Base-by-base conservation (phyloP, 2,329 filamentous ascomycete genomes). In the Chrysosporium queenslandicum region DNA sequence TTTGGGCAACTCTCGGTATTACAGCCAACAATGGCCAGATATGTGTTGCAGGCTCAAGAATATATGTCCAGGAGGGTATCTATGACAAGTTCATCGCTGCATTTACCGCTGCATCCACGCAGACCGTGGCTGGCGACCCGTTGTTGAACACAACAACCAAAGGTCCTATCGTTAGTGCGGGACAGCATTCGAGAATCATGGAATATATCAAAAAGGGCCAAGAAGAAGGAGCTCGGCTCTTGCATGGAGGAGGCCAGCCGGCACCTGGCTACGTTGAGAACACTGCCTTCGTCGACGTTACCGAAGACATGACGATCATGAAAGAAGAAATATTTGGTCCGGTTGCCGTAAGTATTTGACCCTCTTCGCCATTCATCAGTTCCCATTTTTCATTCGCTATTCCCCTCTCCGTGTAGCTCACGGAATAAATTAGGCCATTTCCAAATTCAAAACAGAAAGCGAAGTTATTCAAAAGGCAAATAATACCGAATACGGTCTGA, bases 271-370 rank as follows among this genome's bases (percentile, higher is more conserved):
- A 48, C 52, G 34, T 54, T 25, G 39, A 54, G 25, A 48, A 48
- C 37, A 94, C 88, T 14, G 54, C 68, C 46, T 69, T 69, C 59
- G 66, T 65, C 0, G 55, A 64, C 43, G 66, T 69, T 9, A 56
- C 58, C 16, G 60, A 63, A 12, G 56, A 60, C 25, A 67, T 67
- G 64, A 63, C 61, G 34, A 68, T 69, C 20, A 66, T 65, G 54
- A 61, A 63, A n/a, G 68, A 71, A 53, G 69, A 71, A 54, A 64
- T 71, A 37, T 72, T 72, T 47, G 69, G 69, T 20, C 67, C 69
- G 1, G 67, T 71, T 41, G 67, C 65, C 11, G 64, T 65, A 34
- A 50, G 47, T 46, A 46, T 12, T 16, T 16, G 20, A 2, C 18
- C 39, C 20, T 14, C 40, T 14, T 27, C 7, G 25, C 34, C 2